These are phyloP conservation scores for Phaeosphaeriaceae sp. DNA, from an alignment of 2,329 filamentous ascomycete genomes.

Conservation along the genomic window DNA sequence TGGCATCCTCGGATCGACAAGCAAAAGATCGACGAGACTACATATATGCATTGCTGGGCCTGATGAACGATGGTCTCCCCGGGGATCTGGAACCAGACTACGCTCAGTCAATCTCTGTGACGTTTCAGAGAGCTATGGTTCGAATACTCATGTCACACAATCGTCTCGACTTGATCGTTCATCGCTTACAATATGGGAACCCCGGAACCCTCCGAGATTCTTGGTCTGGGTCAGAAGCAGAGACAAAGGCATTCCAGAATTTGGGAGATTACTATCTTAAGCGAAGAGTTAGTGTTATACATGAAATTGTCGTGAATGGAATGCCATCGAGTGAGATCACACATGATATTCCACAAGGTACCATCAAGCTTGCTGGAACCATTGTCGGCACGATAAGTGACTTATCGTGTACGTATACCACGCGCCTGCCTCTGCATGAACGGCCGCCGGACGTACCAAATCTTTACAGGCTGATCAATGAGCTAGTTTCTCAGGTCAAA, in stretches of 20 bases:
- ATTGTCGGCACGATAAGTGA: not conserved
- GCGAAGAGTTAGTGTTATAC: not conserved
- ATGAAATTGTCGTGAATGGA: not conserved
- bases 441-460: too few species aligned
- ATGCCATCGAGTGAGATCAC: too few species aligned
- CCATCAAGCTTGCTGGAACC: not conserved
- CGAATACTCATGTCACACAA: not conserved
- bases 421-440: too few species aligned
- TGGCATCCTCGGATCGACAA: not conserved
- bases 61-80: not conserved
- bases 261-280: not conserved
- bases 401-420: too few species aligned
- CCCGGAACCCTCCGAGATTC: too few species aligned
- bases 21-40: not conserved
- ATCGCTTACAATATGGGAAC: too few species aligned
- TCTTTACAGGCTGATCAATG: too few species aligned
- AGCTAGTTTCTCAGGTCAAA: too few species aligned
- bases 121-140: not conserved
- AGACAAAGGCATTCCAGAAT: not conserved
- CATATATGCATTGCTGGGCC: not conserved
- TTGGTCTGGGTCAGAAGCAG: not conserved
- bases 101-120: not conserved
- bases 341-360: too few species aligned
- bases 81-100: not conserved
- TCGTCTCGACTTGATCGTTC: not conserved